phyloP scores from a whole-genome alignment of 169 alveolate species.

The Besnoitia besnoiti region DNA sequence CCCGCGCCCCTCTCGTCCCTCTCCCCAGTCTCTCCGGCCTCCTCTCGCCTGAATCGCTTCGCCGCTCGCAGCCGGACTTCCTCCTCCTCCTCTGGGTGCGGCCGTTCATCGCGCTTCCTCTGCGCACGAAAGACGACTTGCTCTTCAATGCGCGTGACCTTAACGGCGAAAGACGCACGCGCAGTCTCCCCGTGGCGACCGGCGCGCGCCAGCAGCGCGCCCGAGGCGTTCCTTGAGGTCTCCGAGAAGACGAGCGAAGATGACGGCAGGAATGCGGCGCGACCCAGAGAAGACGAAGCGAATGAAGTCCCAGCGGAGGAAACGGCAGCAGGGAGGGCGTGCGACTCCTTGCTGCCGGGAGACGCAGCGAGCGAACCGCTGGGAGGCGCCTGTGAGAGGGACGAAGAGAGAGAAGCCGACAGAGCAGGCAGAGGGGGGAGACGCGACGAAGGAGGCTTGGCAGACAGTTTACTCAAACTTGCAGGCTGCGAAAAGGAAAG shows the following conservation, averaged over 20 bases:
- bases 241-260: background rate
- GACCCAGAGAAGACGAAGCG: background rate
- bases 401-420: constrained; percentile 7
- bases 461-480: background rate
- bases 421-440: background rate
- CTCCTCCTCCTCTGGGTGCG: no score
- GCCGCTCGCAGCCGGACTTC: no score
- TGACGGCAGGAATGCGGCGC: background rate
- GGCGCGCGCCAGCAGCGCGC: background rate
- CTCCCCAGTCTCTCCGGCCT: background rate
- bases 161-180: background rate
- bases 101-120: no score
- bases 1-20: background rate
- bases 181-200: background rate
- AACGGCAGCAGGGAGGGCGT: background rate
- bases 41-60: no score
- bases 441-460: background rate
- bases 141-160: no score
- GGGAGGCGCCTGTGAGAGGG: background rate
- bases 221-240: background rate
- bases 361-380: background rate
- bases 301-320: background rate
- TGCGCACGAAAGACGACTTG: background rate
- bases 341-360: background rate
- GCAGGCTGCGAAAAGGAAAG: constrained; percentile 9